Percentiles rank a stretch among this genome's conserved stretches.
phyloP scores from a whole-genome alignment of 2,329 filamentous ascomycete genomes.

The Pseudogymnoascus sp. region DNA sequence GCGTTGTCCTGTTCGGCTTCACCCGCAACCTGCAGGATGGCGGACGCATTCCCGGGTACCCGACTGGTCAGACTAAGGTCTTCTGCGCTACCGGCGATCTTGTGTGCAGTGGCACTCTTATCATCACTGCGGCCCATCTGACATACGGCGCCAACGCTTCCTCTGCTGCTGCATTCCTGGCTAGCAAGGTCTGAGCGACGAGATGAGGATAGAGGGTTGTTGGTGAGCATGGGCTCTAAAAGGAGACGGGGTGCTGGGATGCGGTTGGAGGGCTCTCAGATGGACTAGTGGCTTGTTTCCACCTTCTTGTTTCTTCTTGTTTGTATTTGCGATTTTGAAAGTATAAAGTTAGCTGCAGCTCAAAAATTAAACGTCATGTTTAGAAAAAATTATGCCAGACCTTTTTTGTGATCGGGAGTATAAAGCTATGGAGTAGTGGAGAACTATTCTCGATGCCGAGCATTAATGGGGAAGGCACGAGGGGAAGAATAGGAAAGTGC shows the following conservation, averaged over 20 bases:
- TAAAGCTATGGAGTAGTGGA: not conserved
- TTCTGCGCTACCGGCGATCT: constrained; percentile 44
- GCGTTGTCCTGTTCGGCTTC: constrained; percentile 38
- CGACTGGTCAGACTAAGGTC: constrained; percentile 30
- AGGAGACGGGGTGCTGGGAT: not conserved
- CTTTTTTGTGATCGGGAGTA: not conserved
- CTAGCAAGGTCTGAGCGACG: constrained; percentile 1
- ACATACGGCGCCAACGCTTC: constrained; percentile 32
- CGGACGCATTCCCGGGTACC: constrained; percentile 29
- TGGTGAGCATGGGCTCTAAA: not conserved
- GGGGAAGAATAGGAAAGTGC: not conserved
- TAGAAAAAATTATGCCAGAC: not conserved
- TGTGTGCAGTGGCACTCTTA: constrained; percentile 41
- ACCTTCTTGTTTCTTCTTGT: not conserved
- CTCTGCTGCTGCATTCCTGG: constrained; percentile 32
- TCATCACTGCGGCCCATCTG: constrained; percentile 35
- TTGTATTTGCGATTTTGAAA: constrained; percentile 5
- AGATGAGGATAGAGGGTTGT: not conserved
- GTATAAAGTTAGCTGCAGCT: constrained; percentile 5
- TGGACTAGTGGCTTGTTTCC: not conserved
- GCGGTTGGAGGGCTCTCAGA: not conserved
- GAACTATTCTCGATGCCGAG: not conserved
- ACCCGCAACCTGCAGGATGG: constrained; percentile 32
- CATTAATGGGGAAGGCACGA: not conserved
- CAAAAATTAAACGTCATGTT: constrained; percentile 1